Evolutionary conservation across 2,329 filamentous ascomycete species (phyloP).

Genomic region (Fusarium fracticaudum): DNA sequence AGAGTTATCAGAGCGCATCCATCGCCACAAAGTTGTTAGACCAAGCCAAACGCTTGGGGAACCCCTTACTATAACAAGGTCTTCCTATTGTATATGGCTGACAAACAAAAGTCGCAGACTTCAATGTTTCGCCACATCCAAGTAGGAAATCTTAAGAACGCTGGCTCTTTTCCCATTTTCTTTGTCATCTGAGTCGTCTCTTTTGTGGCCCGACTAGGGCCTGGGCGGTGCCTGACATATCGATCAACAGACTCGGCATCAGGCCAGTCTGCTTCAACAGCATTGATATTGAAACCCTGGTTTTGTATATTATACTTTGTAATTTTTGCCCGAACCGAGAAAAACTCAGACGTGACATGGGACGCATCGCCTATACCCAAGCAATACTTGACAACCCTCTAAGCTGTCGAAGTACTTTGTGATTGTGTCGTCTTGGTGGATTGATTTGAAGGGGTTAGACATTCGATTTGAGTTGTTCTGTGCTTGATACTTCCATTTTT

Average conservation of each 20-base stretch:
- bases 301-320: constrained; percentile 31
- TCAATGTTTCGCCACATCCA: constrained; percentile 34
- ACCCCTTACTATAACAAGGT: too few relatives aligned
- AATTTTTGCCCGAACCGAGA: constrained; percentile 20
- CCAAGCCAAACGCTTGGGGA: too few relatives aligned
- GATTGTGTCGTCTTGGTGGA: constrained; percentile 7
- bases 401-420: constrained; percentile 19
- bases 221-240: constrained; percentile 18
- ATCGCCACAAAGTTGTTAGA: constrained; percentile 6
- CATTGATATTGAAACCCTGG: constrained; percentile 25
- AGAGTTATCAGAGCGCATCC: constrained; percentile 19
- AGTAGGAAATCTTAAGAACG: constrained; percentile 20
- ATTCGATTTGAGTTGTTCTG: constrained; percentile 12
- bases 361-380: constrained; percentile 16
- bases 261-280: constrained; percentile 28
- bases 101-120: constrained; percentile 12
- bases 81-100: too few relatives aligned
- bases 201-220: neutral
- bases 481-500: constrained; percentile 1
- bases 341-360: constrained; percentile 27
- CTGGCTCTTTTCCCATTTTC: constrained; percentile 10
- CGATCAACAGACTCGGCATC: constrained; percentile 22
- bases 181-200: constrained; percentile 17
- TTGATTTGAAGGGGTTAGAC: constrained; percentile 10
- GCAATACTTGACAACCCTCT: constrained; percentile 16